A percentile compares a stretch with the other conserved stretches of the same genome.
Evolutionary conservation across 1,284 basidiomycete species (phyloP).

Genomic region (Ganoderma meredithae): DNA sequence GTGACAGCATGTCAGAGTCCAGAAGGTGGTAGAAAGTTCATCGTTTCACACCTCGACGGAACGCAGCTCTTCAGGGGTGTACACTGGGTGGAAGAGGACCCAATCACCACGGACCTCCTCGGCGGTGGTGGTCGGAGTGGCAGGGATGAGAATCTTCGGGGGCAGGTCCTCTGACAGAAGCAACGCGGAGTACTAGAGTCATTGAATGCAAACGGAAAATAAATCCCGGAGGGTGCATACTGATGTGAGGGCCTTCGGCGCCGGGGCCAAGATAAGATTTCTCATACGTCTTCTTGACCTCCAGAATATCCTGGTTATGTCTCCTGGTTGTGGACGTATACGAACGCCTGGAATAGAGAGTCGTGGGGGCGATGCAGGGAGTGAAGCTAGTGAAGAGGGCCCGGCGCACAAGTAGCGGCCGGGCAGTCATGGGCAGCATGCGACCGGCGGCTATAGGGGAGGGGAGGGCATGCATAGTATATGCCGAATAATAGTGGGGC

Average conservation of each 20-base stretch:
- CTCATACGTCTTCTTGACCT: constrained; percentile 32
- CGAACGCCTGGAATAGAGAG: constrained; percentile 23
- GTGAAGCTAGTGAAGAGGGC: constrained; percentile 22
- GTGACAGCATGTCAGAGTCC: constrained; percentile 1
- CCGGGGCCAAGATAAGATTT: constrained; percentile 35
- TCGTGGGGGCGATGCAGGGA: constrained; percentile 24
- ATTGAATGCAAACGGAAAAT: neutral
- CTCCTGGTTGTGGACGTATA: constrained; percentile 21
- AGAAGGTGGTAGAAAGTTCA: neutral
- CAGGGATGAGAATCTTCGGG: constrained; percentile 10
- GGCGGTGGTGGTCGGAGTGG: constrained; percentile 19
- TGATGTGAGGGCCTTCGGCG: constrained; percentile 43
- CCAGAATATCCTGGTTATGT: constrained; percentile 13
- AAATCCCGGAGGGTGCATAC: constrained; percentile 32
- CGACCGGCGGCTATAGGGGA: constrained; percentile 25
- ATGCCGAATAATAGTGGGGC: neutral
- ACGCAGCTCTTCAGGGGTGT: constrained; percentile 79
- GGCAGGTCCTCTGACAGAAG: constrained; percentile 32
- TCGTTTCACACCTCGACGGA: constrained; percentile 64
- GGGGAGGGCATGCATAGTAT: constrained; percentile 24
- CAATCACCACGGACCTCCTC: constrained; percentile 68
- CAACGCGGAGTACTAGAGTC: constrained; percentile 7
- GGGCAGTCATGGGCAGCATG: constrained; percentile 26
- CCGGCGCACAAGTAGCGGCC: constrained; percentile 27
- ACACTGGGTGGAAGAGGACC: constrained; percentile 87